phyloP scores from a whole-genome alignment of 179 eudicot species.

The Silene vulgaris region DNA sequence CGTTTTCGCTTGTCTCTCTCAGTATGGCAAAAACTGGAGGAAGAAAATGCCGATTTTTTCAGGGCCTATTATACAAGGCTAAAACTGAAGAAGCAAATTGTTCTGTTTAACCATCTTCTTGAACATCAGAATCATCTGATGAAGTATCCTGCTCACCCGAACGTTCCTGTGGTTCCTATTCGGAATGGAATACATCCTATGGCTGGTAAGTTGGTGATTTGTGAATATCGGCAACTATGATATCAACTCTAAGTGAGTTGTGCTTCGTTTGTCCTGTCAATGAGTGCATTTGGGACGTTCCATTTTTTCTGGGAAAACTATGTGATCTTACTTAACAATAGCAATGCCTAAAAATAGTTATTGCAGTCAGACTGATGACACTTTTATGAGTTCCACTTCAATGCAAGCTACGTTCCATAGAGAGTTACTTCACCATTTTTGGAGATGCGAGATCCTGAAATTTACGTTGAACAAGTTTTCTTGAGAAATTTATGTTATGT shows the following conservation, averaged over 20 bases:
- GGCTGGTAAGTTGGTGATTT: conserved; percentile 52
- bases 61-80: conserved; percentile 92
- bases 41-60: conserved; percentile 97
- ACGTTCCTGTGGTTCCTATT: conserved; percentile 82
- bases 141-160: conserved; percentile 76
- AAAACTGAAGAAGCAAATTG: conserved; percentile 91
- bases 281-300: not conserved
- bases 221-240: not conserved
- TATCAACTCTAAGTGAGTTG: not conserved
- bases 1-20: conserved; percentile 15
- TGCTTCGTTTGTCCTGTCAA: not conserved
- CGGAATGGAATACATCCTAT: conserved; percentile 89
- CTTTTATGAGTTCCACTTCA: too few species aligned
- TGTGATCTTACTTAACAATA: not conserved
- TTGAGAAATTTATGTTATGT: too few species aligned
- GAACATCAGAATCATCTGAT: conserved; percentile 79
- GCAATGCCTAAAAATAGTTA: not conserved
- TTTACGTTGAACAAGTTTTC: too few species aligned
- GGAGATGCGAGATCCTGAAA: too few species aligned
- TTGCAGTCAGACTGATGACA: too few species aligned
- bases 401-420: too few species aligned
- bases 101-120: conserved; percentile 84
- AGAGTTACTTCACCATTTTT: too few species aligned
- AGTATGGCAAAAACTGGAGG: conserved; percentile 99
- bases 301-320: not conserved